These are phyloP conservation scores for Fragaria ananassa DNA, from an alignment of 306 rosid genomes.

Conservation along the genomic window DNA sequence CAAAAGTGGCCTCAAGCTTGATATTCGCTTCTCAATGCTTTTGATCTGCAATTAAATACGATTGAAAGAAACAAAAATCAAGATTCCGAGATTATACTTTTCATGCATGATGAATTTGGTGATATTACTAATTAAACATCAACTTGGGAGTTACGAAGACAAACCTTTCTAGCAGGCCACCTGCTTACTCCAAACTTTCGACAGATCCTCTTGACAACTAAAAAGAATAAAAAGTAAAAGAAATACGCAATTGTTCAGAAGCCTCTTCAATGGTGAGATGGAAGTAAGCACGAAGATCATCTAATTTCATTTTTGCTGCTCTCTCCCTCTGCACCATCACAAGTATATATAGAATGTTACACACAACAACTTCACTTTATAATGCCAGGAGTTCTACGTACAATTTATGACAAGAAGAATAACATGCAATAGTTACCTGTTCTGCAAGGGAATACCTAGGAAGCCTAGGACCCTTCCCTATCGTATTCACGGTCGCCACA, in stretches of 20 bases:
- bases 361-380: background rate
- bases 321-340: conserved; percentile 55
- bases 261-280: conserved; percentile 61
- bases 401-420: background rate
- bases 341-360: background rate
- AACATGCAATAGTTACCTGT: conserved; percentile 38
- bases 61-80: background rate
- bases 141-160: background rate
- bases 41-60: conserved; percentile 30
- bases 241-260: conserved; percentile 32
- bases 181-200: conserved; percentile 46
- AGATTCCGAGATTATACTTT: background rate
- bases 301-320: conserved; percentile 41
- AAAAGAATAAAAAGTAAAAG: too few relatives aligned
- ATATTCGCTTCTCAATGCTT: conserved; percentile 42
- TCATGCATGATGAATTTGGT: background rate
- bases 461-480: conserved; percentile 8
- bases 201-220: conserved; percentile 66
- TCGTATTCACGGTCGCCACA: background rate
- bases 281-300: conserved; percentile 41
- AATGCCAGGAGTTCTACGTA: background rate
- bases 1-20: conserved; percentile 19
- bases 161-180: conserved; percentile 88
- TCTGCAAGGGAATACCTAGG: conserved; percentile 29
- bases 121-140: background rate